Evolutionary conservation across 2,329 filamentous ascomycete species (phyloP), one percentile per base, ranked within the genome.

Genomic region (Sporothrix pallida): DNA sequence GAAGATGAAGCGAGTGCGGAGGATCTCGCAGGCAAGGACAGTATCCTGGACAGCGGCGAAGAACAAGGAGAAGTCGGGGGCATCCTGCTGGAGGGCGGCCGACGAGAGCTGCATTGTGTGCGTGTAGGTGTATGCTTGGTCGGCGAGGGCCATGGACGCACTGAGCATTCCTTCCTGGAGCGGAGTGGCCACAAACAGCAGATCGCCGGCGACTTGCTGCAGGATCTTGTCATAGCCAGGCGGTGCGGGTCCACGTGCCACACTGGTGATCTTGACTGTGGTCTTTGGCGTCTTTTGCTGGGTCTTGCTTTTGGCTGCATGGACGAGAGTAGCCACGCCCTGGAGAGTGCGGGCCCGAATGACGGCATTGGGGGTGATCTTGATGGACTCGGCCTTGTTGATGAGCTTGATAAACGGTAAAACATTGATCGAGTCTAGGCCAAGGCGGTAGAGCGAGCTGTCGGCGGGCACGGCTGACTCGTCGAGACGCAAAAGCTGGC

Each of bases 91-190:
- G 13, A 68, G 20, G 12, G 77, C 76, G 0, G 17, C 6, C 15
- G 71, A 58, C 12, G 77, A 78, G 6, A 78, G 54, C 75, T 78
- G 75, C 37, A 77, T 74, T 1, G 67, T 73, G 71, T 78, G 78
- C 7, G 73, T 74, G 72, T 78, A 78, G 1, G 70, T 76, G 74
- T 78, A 78, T 13, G 78, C 78, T 17, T 75, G 31, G 52, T 73
- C 74, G 13, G 69, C 72, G 10, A 77, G 74, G 5, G 78, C 77
- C 46, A 77, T 42, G 20, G 78, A 77, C 9, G 76, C 75, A 54
- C 76, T 78, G 26, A 78, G 76, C 78, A 78, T 78, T 48, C 77
- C 77, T 71, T 78, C 76, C 60, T 78, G 78, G 2, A 78, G 76
- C 3, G 78, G 78, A 17, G 78, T 78, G 15, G 78, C 77, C 8